phyloP scores from a whole-genome alignment of 768 basidiomycete species.

The Pisolithus sp. region DNA sequence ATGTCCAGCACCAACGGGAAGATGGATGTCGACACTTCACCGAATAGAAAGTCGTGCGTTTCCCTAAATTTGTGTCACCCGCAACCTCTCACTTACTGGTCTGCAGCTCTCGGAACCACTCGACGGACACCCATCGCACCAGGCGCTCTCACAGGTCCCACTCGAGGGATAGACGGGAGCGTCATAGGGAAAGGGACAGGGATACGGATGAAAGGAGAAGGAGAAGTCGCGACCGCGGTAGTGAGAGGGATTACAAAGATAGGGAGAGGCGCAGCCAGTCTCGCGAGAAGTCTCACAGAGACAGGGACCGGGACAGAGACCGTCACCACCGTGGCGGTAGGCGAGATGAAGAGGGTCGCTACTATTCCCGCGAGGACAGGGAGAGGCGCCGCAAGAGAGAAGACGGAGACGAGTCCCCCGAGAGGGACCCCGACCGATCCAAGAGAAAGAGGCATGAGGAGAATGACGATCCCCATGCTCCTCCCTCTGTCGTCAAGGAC shows the following conservation, averaged over 20 bases:
- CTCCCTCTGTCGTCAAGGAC: conserved; percentile 39
- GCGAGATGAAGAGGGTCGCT: conserved; percentile 50
- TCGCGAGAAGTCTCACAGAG: conserved; percentile 43
- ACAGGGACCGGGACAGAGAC: conserved; percentile 28
- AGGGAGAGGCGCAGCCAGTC: conserved; percentile 42
- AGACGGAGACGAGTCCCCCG: conserved; percentile 46
- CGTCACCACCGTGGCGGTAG: conserved; percentile 42
- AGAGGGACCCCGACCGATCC: conserved; percentile 44
- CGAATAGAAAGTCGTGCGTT: conserved; percentile 56
- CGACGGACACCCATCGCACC: conserved; percentile 71
- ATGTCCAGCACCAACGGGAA: conserved; percentile 48
- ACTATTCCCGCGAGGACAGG: conserved; percentile 45
- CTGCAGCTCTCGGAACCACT: conserved; percentile 62
- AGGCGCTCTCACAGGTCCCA: conserved; percentile 65
- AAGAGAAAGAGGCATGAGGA: conserved; percentile 66
- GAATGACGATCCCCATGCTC: conserved; percentile 37
- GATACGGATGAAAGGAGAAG: conserved; percentile 56
- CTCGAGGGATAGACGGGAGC: conserved; percentile 48
- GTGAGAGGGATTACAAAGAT: conserved; percentile 43
- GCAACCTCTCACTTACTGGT: conserved; percentile 6
- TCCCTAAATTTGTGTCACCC: not conserved
- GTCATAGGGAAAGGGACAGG: conserved; percentile 44
- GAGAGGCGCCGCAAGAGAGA: conserved; percentile 66
- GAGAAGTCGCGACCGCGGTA: conserved; percentile 56
- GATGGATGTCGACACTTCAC: conserved; percentile 62